Conservation (phyloP, 495 filamentous ascomycete genomes). For the Trypethelium eluteriae region DNA sequence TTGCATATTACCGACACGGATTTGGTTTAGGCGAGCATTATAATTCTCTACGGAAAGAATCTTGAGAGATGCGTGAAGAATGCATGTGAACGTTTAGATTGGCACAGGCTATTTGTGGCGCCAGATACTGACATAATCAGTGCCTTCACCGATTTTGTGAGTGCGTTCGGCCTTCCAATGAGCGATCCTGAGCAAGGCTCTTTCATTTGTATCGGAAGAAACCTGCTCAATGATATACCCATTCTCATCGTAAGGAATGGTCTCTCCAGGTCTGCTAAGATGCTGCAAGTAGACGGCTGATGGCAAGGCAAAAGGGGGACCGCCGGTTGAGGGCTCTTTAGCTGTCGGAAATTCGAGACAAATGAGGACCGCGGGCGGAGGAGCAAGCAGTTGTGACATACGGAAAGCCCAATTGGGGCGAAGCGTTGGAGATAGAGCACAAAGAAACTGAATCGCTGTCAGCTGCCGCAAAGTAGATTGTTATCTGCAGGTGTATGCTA, state of each 20-base stretch:
- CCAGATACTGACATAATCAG: conserved; percentile 52
- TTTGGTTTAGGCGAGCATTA: conserved; percentile 96
- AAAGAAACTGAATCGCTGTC: conserved; percentile 57
- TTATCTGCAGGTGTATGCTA: conserved; percentile 24
- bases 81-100: neutral
- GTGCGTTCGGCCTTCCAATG: conserved; percentile 63
- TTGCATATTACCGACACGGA: conserved; percentile 89
- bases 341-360: conserved; percentile 76
- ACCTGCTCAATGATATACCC: conserved; percentile 45
- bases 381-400: conserved; percentile 56
- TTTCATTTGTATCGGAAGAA: conserved; percentile 36
- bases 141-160: conserved; percentile 55
- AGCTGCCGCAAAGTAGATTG: neutral
- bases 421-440: conserved; percentile 57
- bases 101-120: conserved; percentile 25
- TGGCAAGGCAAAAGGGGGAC: conserved; percentile 62
- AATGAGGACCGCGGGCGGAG: conserved; percentile 52
- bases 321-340: conserved; percentile 53
- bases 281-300: conserved; percentile 59
- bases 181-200: conserved; percentile 51
- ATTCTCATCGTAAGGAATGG: conserved; percentile 53
- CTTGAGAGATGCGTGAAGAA: neutral
- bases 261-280: conserved; percentile 56
- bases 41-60: conserved; percentile 64
- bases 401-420: conserved; percentile 64